These are phyloP conservation scores for Aspergillus affinis DNA, from an alignment of 495 filamentous ascomycete genomes.

Conservation along the genomic window DNA sequence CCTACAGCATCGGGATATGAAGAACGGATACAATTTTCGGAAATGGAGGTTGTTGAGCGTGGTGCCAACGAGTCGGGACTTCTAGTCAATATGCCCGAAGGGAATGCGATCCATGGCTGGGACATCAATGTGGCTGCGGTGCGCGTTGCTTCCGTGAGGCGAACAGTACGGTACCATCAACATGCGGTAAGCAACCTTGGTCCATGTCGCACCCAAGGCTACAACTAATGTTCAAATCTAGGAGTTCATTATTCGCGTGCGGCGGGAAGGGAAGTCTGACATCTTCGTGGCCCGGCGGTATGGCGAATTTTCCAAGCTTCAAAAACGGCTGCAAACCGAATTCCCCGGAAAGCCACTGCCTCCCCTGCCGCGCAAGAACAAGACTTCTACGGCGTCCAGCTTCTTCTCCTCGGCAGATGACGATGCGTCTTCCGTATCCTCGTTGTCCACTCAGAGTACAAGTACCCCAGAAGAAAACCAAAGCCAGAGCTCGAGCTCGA, in stretches of 20 bases:
- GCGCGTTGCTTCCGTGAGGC: slow-evolving; percentile 73
- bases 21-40: slow-evolving; percentile 91
- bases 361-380: slow-evolving; percentile 87
- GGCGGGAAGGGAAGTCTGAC: slow-evolving; percentile 66
- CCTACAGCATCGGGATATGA: slow-evolving; percentile 96
- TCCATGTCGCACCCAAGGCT: background rate
- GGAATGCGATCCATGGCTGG: slow-evolving; percentile 90
- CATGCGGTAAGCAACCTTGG: slow-evolving; percentile 68
- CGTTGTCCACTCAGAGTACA: slow-evolving; percentile 61
- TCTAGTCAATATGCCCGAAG: slow-evolving; percentile 81
- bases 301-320: slow-evolving; percentile 78
- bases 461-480: slow-evolving; percentile 37
- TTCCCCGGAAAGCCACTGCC: slow-evolving; percentile 90
- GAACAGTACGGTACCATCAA: slow-evolving; percentile 84
- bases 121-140: slow-evolving; percentile 95
- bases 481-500: slow-evolving; percentile 15
- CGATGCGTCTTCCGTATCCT: slow-evolving; percentile 75
- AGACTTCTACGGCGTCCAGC: slow-evolving; percentile 62
- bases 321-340: slow-evolving; percentile 77
- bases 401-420: slow-evolving; percentile 58
- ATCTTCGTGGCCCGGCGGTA: slow-evolving; percentile 81
- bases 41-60: slow-evolving; percentile 93
- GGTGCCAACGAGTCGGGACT: slow-evolving; percentile 89
- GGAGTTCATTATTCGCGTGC: slow-evolving; percentile 90
- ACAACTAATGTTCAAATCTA: slow-evolving; percentile 29